Evolutionary conservation across 75 land plant species (phyloP).

Genomic region (Sequoia sempervirens): DNA sequence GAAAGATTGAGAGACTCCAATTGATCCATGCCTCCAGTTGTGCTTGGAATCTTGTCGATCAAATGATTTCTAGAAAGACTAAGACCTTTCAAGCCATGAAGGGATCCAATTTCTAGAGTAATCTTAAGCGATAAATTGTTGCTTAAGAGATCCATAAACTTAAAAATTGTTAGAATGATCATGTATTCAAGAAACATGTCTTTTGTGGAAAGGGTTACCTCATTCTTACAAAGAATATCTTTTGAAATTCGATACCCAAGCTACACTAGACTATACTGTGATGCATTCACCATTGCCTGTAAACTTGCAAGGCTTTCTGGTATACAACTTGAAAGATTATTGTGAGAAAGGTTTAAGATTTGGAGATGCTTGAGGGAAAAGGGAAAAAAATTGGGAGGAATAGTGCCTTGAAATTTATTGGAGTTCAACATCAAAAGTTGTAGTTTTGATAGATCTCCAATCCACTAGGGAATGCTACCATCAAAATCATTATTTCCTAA

Average conservation of each 20-base stretch:
- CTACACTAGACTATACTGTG: neutral
- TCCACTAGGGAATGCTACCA: no score
- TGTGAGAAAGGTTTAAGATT: slow-evolving; percentile 46
- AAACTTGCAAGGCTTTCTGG: slow-evolving; percentile 4
- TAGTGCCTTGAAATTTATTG: no score
- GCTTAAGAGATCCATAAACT: slow-evolving; percentile 34
- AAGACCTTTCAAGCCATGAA: slow-evolving; percentile 22
- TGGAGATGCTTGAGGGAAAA: no score
- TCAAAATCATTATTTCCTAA: slow-evolving; percentile 13
- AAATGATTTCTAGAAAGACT: slow-evolving; percentile 37
- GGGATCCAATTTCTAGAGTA: slow-evolving; percentile 24
- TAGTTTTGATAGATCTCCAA: no score
- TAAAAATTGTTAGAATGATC: slow-evolving; percentile 16
- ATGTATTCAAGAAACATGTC: slow-evolving; percentile 25
- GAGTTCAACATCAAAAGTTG: no score
- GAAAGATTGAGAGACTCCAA: slow-evolving; percentile 34
- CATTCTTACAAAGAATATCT: slow-evolving; percentile 24
- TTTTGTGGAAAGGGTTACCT: slow-evolving; percentile 31
- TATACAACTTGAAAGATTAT: slow-evolving; percentile 49
- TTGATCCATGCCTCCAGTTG: slow-evolving; percentile 18
- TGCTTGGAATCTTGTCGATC: slow-evolving; percentile 35
- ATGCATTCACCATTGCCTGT: slow-evolving; percentile 15
- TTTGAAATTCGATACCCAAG: neutral
- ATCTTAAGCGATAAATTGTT: slow-evolving; percentile 32
- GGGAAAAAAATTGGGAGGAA: no score